Percentiles rank a stretch among this genome's conserved stretches.
Evolutionary conservation across 345 rosid genomes (phyloP).

Genomic region (Arabis hirsuta): DNA sequence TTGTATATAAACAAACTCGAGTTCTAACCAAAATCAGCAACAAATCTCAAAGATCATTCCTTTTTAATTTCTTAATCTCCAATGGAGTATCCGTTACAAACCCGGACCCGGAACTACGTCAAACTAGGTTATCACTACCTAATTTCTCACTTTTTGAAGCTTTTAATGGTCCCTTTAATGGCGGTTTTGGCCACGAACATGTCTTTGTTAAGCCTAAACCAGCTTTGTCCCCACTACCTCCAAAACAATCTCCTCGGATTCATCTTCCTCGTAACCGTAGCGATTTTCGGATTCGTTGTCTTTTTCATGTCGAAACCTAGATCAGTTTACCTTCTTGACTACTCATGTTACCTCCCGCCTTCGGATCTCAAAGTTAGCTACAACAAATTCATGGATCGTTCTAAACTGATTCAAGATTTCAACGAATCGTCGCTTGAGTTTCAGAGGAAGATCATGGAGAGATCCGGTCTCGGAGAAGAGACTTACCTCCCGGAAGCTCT

Average conservation of each 20-base stretch:
- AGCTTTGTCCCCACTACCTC: slow-evolving; percentile 54
- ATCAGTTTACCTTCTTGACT: slow-evolving; percentile 73
- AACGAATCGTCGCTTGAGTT: slow-evolving; percentile 74
- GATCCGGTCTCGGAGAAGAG: slow-evolving; percentile 92
- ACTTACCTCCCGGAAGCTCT: slow-evolving; percentile 77
- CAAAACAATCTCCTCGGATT: slow-evolving; percentile 61
- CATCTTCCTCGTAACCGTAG: slow-evolving; percentile 52
- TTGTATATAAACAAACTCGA: slow-evolving; percentile 12
- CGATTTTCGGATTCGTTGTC: slow-evolving; percentile 58
- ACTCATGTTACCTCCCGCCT: slow-evolving; percentile 80
- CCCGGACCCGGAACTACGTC: slow-evolving; percentile 67
- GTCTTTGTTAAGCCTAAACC: slow-evolving; percentile 60
- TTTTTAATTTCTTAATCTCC: not conserved
- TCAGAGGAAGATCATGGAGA: slow-evolving; percentile 70
- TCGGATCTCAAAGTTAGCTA: slow-evolving; percentile 51
- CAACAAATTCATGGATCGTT: slow-evolving; percentile 71
- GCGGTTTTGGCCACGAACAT: slow-evolving; percentile 52
- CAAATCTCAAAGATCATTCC: not conserved
- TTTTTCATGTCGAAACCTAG: slow-evolving; percentile 76
- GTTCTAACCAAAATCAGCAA: not conserved
- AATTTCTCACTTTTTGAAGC: slow-evolving; percentile 56
- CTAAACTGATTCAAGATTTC: slow-evolving; percentile 57
- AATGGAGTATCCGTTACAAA: slow-evolving; percentile 54
- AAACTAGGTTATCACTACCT: slow-evolving; percentile 78
- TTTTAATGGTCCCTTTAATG: slow-evolving; percentile 58